Evolutionary conservation across 352 stramenopile species (phyloP).

Genomic region (Phytophthora capsici): DNA sequence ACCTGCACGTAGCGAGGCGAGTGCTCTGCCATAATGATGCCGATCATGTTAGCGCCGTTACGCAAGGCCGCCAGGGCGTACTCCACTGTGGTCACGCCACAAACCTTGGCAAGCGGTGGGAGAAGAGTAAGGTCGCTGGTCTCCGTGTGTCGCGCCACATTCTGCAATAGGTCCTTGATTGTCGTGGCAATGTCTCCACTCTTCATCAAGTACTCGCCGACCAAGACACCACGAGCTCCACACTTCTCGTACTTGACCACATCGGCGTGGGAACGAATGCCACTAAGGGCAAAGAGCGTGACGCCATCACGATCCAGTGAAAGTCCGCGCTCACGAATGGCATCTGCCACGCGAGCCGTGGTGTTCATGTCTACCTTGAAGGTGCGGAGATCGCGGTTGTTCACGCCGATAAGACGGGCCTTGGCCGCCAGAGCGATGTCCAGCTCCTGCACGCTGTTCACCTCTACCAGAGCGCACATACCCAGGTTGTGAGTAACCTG

Average conservation of each 20-base stretch:
- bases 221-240: conserved; percentile 90
- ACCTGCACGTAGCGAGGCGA: conserved; percentile 89
- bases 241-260: conserved; percentile 92
- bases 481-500: conserved; percentile 89
- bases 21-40: conserved; percentile 96
- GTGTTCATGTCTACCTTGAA: conserved; percentile 98
- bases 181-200: conserved; percentile 87
- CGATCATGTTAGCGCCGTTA: conserved; percentile 95
- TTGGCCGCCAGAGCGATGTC: conserved; percentile 92
- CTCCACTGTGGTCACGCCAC: conserved; percentile 94
- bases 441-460: conserved; percentile 95
- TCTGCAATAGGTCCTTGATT: conserved; percentile 82
- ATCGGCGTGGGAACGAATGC: conserved; percentile 94
- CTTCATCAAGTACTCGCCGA: conserved; percentile 99
- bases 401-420: conserved; percentile 97
- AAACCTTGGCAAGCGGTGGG: conserved; percentile 92
- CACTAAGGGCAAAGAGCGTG: conserved; percentile 94
- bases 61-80: conserved; percentile 93
- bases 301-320: conserved; percentile 79
- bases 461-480: conserved; percentile 98
- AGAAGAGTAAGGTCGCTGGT: conserved; percentile 32
- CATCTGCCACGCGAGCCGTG: conserved; percentile 91
- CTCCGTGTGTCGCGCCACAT: conserved; percentile 38
- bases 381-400: conserved; percentile 98
- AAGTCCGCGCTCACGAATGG: conserved; percentile 76